A percentile compares a stretch with the other conserved stretches of the same genome.
Conservation (phyloP, 2,329 filamentous ascomycete genomes). For the Cladorrhinum sp. region DNA sequence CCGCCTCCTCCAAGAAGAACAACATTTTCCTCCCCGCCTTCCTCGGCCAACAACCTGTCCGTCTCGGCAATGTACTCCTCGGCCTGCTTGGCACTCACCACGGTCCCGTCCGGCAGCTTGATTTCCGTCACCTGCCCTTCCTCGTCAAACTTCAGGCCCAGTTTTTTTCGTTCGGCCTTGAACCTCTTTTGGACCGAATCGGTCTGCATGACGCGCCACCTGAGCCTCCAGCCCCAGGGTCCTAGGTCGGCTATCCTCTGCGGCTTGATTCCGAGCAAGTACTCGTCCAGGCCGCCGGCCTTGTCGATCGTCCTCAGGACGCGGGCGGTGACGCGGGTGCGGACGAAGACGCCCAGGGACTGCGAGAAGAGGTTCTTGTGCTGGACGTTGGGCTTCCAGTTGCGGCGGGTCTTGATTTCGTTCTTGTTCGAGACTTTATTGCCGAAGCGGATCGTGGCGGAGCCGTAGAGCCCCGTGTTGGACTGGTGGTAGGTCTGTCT, state of each 20-base stretch:
- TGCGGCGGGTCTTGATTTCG: constrained; percentile 66
- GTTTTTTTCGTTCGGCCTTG: constrained; percentile 57
- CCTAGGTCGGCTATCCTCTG: constrained; percentile 81
- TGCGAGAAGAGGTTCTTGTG: constrained; percentile 65
- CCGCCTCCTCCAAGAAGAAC: constrained; percentile 6
- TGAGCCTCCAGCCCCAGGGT: constrained; percentile 82
- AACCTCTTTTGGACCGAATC: constrained; percentile 62
- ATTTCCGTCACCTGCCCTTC: constrained; percentile 30
- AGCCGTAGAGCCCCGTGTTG: constrained; percentile 71
- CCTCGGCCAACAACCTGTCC: constrained; percentile 39
- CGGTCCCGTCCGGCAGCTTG: constrained; percentile 18
- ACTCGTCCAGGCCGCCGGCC: constrained; percentile 85
- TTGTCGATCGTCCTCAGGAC: constrained; percentile 76
- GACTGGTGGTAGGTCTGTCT: constrained; percentile 74
- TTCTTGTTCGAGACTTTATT: constrained; percentile 70
- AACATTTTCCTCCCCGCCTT: constrained; percentile 32
- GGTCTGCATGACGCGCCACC: constrained; percentile 88
- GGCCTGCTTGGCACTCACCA: constrained; percentile 16
- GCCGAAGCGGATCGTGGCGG: constrained; percentile 69
- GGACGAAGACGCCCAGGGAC: constrained; percentile 59
- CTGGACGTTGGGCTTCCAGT: constrained; percentile 74
- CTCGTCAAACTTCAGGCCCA: constrained; percentile 58
- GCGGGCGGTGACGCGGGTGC: constrained; percentile 65
- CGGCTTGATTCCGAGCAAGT: constrained; percentile 78
- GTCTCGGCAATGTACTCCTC: constrained; percentile 39